phyloP scores from a whole-genome alignment of 2,329 filamentous ascomycete genomes.

The Penicillium digitatum region DNA sequence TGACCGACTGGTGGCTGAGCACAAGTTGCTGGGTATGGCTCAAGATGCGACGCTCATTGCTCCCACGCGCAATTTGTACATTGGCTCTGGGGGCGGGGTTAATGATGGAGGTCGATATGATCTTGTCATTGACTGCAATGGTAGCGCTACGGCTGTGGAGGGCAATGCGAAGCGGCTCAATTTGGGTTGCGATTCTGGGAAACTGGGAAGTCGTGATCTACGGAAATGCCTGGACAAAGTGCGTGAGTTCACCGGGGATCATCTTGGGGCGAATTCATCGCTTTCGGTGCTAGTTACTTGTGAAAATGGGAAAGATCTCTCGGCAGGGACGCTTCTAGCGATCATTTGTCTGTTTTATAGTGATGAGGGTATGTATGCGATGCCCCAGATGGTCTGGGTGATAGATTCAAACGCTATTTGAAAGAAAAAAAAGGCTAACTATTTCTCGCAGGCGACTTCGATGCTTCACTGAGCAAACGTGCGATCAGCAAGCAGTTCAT shows the following conservation, averaged over 20 bases:
- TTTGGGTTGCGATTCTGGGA: conserved; percentile 66
- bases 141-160: conserved; percentile 34
- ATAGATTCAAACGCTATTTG: conserved; percentile 20
- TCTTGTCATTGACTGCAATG: conserved; percentile 43
- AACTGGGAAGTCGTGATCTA: conserved; percentile 79
- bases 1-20: conserved; percentile 37
- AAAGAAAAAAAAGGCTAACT: conserved; percentile 15
- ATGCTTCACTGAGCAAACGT: conserved; percentile 24
- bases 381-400: not conserved
- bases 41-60: conserved; percentile 33
- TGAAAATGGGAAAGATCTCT: conserved; percentile 72
- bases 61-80: conserved; percentile 39
- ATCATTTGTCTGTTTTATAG: conserved; percentile 70
- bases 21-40: conserved; percentile 18
- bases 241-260: conserved; percentile 50
- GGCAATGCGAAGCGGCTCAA: conserved; percentile 41
- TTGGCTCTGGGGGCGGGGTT: conserved; percentile 27
- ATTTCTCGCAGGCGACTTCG: conserved; percentile 30
- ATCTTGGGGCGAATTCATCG: conserved; percentile 29
- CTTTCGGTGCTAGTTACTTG: conserved; percentile 60
- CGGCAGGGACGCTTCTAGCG: conserved; percentile 71
- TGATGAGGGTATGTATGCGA: conserved; percentile 52
- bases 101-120: conserved; percentile 45
- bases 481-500: conserved; percentile 70
- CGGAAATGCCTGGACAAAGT: conserved; percentile 65